Base-by-base conservation (phyloP, 345 rosid species). In the Schrenkiella parvula region DNA sequence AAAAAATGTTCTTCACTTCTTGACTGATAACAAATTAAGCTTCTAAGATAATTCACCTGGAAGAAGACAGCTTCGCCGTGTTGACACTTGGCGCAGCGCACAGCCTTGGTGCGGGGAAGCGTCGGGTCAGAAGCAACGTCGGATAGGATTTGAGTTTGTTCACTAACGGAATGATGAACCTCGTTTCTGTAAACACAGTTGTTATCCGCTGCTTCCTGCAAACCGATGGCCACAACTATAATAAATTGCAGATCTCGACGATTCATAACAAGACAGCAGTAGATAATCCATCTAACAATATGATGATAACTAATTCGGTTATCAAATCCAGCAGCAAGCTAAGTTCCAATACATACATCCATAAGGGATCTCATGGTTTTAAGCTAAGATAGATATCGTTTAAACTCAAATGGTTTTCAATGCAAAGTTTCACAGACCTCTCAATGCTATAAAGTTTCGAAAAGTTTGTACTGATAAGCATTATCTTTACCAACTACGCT, bases 111-210 rank as follows among this genome's bases (percentile, higher is more conserved):
- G 6, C 93, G 88, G 14, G 96, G 96, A 64, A 90, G 96, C 48
- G 96, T 88, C 13, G 93, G 96, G 63, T 90, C 96, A 3, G 91
- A 84, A 56, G 91, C 91, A 0, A 90, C 93, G 69, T 88, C 90
- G 50, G 85, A 87, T 66, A 88, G 74, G 70, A 86, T 83, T 43
- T 88, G 91, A 48, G 96, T 86, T 23, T 83, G 84, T 72, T 88
- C 96, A 1, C 87, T 84, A 0, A 73, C 91, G 37, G 90, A 80
- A 67, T 90, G 96, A 76, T 81, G 86, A 26, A 90, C 90, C 78
- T 88, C 96, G 12, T 88, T 86, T 61, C 93, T 78, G 62, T 86
- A 88, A 23, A 90, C 91, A 67, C 93, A 88, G 60, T 86, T 81
- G 70, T 80, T 75, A 9, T 86, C 88, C 2, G 93, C 93, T 12